These are phyloP conservation scores for Begonia masoniana DNA, from an alignment of 306 rosid genomes.

Conservation along the genomic window DNA sequence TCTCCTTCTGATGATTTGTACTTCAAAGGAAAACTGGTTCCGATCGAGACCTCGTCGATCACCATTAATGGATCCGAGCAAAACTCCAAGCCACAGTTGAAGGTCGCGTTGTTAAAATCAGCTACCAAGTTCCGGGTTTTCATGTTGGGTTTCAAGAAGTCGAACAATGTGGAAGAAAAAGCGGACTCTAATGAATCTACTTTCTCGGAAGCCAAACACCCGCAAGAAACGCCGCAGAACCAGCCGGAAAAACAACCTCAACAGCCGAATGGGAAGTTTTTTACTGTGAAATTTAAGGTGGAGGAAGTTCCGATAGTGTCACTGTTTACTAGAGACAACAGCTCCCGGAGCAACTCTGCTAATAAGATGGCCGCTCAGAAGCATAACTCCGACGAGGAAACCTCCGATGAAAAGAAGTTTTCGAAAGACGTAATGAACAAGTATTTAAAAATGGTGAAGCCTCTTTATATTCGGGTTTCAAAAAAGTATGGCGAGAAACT, in stretches of 20 bases:
- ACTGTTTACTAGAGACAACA: slow-evolving; percentile 64
- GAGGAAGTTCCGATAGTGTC: slow-evolving; percentile 84
- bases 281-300: slow-evolving; percentile 67
- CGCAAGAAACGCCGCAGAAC: background rate
- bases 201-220: slow-evolving; percentile 9
- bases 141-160: slow-evolving; percentile 61
- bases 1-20: slow-evolving; percentile 68
- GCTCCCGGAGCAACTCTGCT: slow-evolving; percentile 33
- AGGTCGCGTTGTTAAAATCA: slow-evolving; percentile 57
- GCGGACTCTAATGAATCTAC: slow-evolving; percentile 20
- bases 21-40: slow-evolving; percentile 63
- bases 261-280: slow-evolving; percentile 29
- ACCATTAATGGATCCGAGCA: slow-evolving; percentile 32
- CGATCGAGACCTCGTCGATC: slow-evolving; percentile 40
- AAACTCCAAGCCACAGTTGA: slow-evolving; percentile 47
- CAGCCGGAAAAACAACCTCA: background rate
- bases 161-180: slow-evolving; percentile 29
- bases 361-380: slow-evolving; percentile 17
- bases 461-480: slow-evolving; percentile 72
- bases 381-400: slow-evolving; percentile 24
- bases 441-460: slow-evolving; percentile 81
- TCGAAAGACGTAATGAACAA: slow-evolving; percentile 76
- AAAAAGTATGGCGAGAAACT: slow-evolving; percentile 56
- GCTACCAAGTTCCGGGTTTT: slow-evolving; percentile 80
- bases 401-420: slow-evolving; percentile 58